A percentile compares a stretch with the other conserved stretches of the same genome.
Conservation (phyloP, 2,329 filamentous ascomycete genomes). For the Penicillium sp. region DNA sequence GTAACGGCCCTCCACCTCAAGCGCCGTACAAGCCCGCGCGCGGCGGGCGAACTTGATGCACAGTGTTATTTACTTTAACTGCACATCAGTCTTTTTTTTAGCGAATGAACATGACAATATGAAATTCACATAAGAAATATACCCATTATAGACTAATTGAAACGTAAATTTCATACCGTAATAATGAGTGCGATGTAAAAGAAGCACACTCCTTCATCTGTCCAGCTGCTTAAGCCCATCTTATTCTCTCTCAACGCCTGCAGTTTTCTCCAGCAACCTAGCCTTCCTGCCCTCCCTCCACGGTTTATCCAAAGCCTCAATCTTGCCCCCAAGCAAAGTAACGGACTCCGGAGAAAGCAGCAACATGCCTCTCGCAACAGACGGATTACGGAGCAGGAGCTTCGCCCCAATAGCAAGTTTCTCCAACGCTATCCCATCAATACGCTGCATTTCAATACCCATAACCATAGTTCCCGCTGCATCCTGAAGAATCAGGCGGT, state of each 20-base stretch:
- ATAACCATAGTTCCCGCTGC: slow-evolving; percentile 59
- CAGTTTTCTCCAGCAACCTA: slow-evolving; percentile 55
- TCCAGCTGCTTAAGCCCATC: not conserved
- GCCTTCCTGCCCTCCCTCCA: slow-evolving; percentile 67
- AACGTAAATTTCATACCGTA: slow-evolving; percentile 1
- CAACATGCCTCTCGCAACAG: slow-evolving; percentile 64
- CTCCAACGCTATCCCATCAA: slow-evolving; percentile 56
- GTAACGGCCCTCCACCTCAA: slow-evolving; percentile 13
- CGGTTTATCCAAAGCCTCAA: slow-evolving; percentile 67
- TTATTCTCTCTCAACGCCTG: slow-evolving; percentile 21
- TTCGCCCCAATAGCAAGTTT: slow-evolving; percentile 68
- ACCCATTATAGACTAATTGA: not conserved
- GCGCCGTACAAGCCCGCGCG: not conserved
- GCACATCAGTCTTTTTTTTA: not conserved
- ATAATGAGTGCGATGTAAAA: not conserved
- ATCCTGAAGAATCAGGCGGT: slow-evolving; percentile 78
- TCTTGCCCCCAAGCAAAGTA: slow-evolving; percentile 74
- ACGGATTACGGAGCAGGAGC: slow-evolving; percentile 58
- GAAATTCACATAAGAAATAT: not conserved
- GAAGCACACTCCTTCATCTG: not conserved
- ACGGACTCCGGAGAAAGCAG: slow-evolving; percentile 63
- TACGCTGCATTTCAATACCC: slow-evolving; percentile 60
- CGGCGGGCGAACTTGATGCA: not conserved
- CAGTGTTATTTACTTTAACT: not conserved
- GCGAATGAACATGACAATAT: not conserved